phyloP scores from a whole-genome alignment of 257 asterid species.

The Asclepias syriaca region DNA sequence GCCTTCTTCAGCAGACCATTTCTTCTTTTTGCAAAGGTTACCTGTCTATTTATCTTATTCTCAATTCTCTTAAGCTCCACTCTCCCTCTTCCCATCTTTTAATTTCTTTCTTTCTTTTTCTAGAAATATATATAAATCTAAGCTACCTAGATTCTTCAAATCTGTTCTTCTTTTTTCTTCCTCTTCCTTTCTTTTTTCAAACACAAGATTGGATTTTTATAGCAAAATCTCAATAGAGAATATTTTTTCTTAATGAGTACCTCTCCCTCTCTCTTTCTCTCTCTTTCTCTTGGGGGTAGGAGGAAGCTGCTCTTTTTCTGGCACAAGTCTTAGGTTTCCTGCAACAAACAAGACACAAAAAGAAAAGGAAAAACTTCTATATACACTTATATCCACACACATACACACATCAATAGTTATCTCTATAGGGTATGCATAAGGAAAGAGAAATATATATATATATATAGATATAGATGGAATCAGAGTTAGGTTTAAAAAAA shows the following conservation, averaged over 20 bases:
- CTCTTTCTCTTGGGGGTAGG: slow-evolving; percentile 23
- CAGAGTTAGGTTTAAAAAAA: slow-evolving; percentile 5
- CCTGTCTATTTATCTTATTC: slow-evolving; percentile 71
- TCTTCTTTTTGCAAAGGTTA: slow-evolving; percentile 63
- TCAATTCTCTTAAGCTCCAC: slow-evolving; percentile 70
- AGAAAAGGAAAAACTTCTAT: background rate
- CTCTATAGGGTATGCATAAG: background rate
- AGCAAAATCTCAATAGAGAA: slow-evolving; percentile 19
- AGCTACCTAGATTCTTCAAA: slow-evolving; percentile 2
- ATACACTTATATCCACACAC: background rate
- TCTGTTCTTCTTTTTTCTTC: background rate
- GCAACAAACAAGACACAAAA: slow-evolving; percentile 8
- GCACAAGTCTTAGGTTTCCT: slow-evolving; percentile 31
- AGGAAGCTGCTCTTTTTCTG: slow-evolving; percentile 18
- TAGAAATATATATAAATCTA: background rate
- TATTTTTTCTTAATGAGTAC: background rate
- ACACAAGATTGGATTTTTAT: slow-evolving; percentile 28
- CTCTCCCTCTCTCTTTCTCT: slow-evolving; percentile 13
- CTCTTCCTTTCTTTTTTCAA: background rate
- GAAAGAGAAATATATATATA: background rate
- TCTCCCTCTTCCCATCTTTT: slow-evolving; percentile 60
- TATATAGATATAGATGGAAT: slow-evolving; percentile 7
- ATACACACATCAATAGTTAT: background rate
- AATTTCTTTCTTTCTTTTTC: no score
- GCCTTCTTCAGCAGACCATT: slow-evolving; percentile 69